These are phyloP conservation scores for Zelonia costaricensis DNA, from an alignment of 208 protist species.

Conservation along the genomic window DNA sequence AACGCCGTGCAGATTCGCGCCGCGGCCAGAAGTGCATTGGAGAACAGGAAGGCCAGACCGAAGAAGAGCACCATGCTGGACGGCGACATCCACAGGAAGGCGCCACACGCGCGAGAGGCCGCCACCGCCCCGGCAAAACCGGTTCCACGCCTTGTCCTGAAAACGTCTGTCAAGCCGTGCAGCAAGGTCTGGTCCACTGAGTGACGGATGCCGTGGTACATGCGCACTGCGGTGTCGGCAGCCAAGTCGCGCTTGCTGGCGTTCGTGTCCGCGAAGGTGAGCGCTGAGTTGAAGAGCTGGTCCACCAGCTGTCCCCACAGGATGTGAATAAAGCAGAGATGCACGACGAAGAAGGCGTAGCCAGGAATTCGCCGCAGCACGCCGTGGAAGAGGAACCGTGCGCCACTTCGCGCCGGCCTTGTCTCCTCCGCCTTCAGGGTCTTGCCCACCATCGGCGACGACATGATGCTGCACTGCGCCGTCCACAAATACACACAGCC, in stretches of 20 bases:
- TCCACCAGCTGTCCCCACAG: constrained; percentile 31
- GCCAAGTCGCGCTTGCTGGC: constrained; percentile 5
- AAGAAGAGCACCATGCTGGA: constrained; percentile 36
- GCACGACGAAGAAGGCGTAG: constrained; percentile 28
- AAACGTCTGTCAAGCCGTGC: constrained; percentile 22
- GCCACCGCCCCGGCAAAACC: not conserved
- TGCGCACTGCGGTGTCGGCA: not conserved
- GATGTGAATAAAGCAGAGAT: constrained; percentile 34
- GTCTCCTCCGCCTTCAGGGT: not conserved
- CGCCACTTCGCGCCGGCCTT: not conserved
- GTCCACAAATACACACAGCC: too few relatives aligned
- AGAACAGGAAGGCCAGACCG: constrained; percentile 21
- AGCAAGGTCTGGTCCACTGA: constrained; percentile 23
- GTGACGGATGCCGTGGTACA: constrained; percentile 9
- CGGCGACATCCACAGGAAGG: constrained; percentile 28
- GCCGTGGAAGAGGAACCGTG: constrained; percentile 18
- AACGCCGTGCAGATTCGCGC: constrained; percentile 7
- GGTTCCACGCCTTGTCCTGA: constrained; percentile 9
- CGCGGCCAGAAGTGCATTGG: constrained; percentile 15
- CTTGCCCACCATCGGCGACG: not conserved
- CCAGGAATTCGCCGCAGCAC: constrained; percentile 27
- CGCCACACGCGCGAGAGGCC: constrained; percentile 6
- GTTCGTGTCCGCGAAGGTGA: constrained; percentile 16
- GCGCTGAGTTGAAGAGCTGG: constrained; percentile 21
- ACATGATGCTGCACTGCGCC: too few relatives aligned